Base-by-base conservation (phyloP, 1,284 basidiomycete species). In the Nidula niveotomentosa region DNA sequence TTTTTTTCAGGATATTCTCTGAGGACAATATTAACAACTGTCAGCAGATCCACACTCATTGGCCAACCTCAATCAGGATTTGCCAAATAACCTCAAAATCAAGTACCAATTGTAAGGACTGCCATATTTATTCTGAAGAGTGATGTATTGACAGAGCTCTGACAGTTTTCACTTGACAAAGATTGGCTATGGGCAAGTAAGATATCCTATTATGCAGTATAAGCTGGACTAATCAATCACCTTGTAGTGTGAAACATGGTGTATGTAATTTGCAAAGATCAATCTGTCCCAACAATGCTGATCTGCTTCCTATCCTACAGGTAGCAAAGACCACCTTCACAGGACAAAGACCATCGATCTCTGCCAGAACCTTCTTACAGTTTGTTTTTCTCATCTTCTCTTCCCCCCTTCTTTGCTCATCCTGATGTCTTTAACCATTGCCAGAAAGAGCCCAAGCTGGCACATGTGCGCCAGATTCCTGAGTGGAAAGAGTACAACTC, bases 11-110 rank as follows among this genome's bases (percentile, higher is more conserved):
- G 96, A 99, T 69, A 88, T 94, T 44, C 83, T 99, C 12, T 87
- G 96, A 56, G 89, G 89, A 13, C 90, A 93, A 64, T 99, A 99
- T 65, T 96, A 99, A 66, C 85, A 86, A 37, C 80, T 99, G 2
- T 97, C 95, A 0, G 90, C 92, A 9, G 97, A 99, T 67, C 95
- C 95, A 0, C 87, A 91, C 67, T 97, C 94, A 6, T 78, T 99
- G 2, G 90, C 95, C 50, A 99, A 99, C 68, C 79, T 99, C 30
- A 97, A 99, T 67, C 96, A 99, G 84, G 95, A 98, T 76, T 76
- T 98, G 48, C 95, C 95, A 0, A 98, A 98, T 67, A 94, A 95
- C 62, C 78, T 96, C 94, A 96, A 66, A 78, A 83, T 43, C 83
- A 92, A 64, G 88, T 96, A 44, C 94, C 93, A 0, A 97, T 98